phyloP scores from a whole-genome alignment of 1,139 yeast genomes.

The Geotrichum aggregatum region DNA sequence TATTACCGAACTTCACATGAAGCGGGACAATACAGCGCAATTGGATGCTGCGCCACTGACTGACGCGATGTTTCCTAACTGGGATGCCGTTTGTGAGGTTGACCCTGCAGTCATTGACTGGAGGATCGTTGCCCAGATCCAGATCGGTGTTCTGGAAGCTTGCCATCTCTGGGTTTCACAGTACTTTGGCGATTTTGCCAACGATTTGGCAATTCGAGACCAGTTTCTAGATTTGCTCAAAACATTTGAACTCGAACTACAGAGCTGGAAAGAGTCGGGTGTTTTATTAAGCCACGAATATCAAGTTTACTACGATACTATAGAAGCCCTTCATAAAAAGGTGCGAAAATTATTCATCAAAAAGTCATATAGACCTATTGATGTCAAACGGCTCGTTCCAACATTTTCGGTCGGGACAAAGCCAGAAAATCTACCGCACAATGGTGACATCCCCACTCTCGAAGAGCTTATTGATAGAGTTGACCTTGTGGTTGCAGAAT shows the following conservation, averaged over 20 bases:
- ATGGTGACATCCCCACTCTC: slow-evolving; percentile 33
- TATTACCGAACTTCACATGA: slow-evolving; percentile 30
- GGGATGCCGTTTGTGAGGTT: slow-evolving; percentile 35
- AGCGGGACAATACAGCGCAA: background rate
- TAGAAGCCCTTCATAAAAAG: slow-evolving; percentile 61
- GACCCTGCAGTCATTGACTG: slow-evolving; percentile 43
- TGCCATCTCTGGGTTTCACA: slow-evolving; percentile 66
- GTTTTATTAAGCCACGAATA: slow-evolving; percentile 37
- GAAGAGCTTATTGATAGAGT: slow-evolving; percentile 58
- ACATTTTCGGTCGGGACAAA: slow-evolving; percentile 25
- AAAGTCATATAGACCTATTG: slow-evolving; percentile 71
- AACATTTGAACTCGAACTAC: slow-evolving; percentile 62
- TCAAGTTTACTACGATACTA: slow-evolving; percentile 31
- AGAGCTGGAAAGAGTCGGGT: slow-evolving; percentile 52
- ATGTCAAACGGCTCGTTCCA: slow-evolving; percentile 33
- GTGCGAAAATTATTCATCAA: slow-evolving; percentile 71
- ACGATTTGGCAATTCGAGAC: slow-evolving; percentile 58
- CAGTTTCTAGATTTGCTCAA: slow-evolving; percentile 64
- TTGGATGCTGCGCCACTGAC: background rate
- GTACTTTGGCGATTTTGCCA: slow-evolving; percentile 71
- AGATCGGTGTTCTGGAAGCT: slow-evolving; percentile 77
- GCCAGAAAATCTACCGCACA: slow-evolving; percentile 27
- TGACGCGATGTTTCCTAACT: slow-evolving; percentile 39
- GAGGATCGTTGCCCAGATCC: slow-evolving; percentile 65
- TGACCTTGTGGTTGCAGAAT: slow-evolving; percentile 57